Percentiles rank a stretch among this genome's conserved stretches.
phyloP scores from a whole-genome alignment of 2,329 filamentous ascomycete species.

The Aspergillus quadricinctus region DNA sequence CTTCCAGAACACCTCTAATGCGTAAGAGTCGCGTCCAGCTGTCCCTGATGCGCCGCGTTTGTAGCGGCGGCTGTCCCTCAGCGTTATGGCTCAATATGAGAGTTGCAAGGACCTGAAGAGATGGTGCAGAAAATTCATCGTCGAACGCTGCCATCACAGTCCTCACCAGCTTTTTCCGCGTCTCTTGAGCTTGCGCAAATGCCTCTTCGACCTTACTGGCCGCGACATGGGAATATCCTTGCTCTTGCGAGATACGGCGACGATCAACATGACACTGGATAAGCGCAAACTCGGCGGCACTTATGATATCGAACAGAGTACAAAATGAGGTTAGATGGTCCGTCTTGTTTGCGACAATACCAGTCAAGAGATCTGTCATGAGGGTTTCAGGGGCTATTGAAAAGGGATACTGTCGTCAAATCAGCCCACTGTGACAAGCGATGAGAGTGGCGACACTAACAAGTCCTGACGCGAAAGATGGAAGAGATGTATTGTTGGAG shows the following conservation, averaged over 20 bases:
- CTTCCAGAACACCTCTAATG: slow-evolving; percentile 14
- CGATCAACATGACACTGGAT: slow-evolving; percentile 34
- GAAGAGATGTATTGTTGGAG: slow-evolving; percentile 20
- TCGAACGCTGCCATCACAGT: slow-evolving; percentile 20
- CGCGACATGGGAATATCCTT: slow-evolving; percentile 13
- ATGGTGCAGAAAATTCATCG: slow-evolving; percentile 15
- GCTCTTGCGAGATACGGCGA: slow-evolving; percentile 19
- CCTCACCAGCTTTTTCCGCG: slow-evolving; percentile 15
- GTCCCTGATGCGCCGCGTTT: slow-evolving; percentile 18
- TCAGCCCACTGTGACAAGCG: slow-evolving; percentile 5
- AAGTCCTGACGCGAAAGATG: slow-evolving; percentile 26
- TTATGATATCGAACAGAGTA: slow-evolving; percentile 30
- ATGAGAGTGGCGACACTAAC: slow-evolving; percentile 14
- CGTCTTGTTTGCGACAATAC: slow-evolving; percentile 11
- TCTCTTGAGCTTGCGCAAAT: slow-evolving; percentile 14
- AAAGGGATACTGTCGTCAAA: slow-evolving; percentile 26
- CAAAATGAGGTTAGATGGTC: slow-evolving; percentile 31
- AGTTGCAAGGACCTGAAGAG: slow-evolving; percentile 17
- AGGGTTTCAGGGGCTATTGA: slow-evolving; percentile 23
- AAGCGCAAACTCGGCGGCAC: slow-evolving; percentile 31
- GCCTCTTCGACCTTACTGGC: slow-evolving; percentile 15
- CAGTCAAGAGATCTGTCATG: slow-evolving; percentile 17
- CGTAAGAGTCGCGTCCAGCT: slow-evolving; percentile 13
- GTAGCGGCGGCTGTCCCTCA: slow-evolving; percentile 13
- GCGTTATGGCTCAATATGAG: slow-evolving; percentile 17